Conservation (phyloP, 305 asterid species). For the Rubia balearica region DNA sequence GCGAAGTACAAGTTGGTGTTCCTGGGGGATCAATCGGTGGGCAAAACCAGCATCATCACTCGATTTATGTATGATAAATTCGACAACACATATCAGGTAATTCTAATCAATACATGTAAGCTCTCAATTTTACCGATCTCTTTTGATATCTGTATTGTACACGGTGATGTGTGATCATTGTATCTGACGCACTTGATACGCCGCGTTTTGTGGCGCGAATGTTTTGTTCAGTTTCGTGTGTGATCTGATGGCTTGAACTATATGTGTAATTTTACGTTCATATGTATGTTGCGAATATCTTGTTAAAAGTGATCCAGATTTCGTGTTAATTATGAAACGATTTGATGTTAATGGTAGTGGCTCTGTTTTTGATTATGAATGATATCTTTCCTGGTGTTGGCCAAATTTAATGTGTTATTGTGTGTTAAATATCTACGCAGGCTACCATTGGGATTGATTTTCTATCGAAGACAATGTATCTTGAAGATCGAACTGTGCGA, state of each 20-base stretch:
- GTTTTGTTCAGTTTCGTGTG: neutral
- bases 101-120: neutral
- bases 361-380: neutral
- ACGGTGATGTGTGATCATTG: neutral
- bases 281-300: neutral
- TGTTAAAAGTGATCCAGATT: neutral
- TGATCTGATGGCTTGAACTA: neutral
- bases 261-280: neutral
- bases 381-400: neutral
- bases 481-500: conserved; percentile 48
- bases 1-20: conserved; percentile 82
- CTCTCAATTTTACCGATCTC: neutral
- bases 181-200: conserved; percentile 14
- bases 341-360: neutral
- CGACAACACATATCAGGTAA: conserved; percentile 83
- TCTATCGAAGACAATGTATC: conserved; percentile 46
- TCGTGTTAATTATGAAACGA: neutral
- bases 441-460: conserved; percentile 51
- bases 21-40: conserved; percentile 88
- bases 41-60: conserved; percentile 89
- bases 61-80: conserved; percentile 91
- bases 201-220: neutral
- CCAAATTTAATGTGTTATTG: neutral
- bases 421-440: conserved; percentile 15
- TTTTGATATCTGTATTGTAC: neutral